phyloP scores from a whole-genome alignment of 306 rosid genomes.

The Abrus precatorius region DNA sequence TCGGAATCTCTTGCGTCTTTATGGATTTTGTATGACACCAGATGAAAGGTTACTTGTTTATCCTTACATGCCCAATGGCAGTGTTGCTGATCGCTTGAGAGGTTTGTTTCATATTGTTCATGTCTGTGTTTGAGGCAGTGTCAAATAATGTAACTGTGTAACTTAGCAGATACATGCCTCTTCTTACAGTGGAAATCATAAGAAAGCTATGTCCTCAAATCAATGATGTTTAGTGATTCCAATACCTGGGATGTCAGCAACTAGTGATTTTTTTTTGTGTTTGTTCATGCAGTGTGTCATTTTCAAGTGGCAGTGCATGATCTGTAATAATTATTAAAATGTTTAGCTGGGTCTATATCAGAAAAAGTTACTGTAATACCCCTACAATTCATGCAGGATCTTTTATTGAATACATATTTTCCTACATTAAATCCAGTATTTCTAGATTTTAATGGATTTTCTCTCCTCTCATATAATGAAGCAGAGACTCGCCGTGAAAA shows the following conservation, averaged over 20 bases:
- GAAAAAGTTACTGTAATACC: constrained; percentile 1
- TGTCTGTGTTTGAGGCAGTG: neutral
- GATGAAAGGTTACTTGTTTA: constrained; percentile 93
- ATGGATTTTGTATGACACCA: constrained; percentile 89
- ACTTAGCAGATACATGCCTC: neutral
- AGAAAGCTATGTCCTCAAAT: constrained; percentile 22
- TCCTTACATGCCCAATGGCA: constrained; percentile 95
- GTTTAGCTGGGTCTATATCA: neutral
- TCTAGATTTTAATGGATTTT: constrained; percentile 23
- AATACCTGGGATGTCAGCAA: neutral
- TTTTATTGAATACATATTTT: constrained; percentile 3
- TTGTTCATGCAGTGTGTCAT: constrained; percentile 15
- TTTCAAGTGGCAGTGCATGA: constrained; percentile 24
- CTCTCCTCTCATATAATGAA: constrained; percentile 25
- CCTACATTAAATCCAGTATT: neutral
- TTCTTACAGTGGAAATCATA: constrained; percentile 19
- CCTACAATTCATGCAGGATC: neutral
- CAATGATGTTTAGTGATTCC: constrained; percentile 28
- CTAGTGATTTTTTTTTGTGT: neutral
- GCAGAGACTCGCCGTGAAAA: constrained; percentile 76
- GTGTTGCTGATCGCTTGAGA: constrained; percentile 97
- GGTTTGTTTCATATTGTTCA: constrained; percentile 65
- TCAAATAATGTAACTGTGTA: neutral
- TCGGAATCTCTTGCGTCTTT: constrained; percentile 84
- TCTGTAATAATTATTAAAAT: constrained; percentile 17